Evolutionary conservation across 2,329 filamentous ascomycete genomes (phyloP).

Genomic region (Ophiostoma triangulosporum): DNA sequence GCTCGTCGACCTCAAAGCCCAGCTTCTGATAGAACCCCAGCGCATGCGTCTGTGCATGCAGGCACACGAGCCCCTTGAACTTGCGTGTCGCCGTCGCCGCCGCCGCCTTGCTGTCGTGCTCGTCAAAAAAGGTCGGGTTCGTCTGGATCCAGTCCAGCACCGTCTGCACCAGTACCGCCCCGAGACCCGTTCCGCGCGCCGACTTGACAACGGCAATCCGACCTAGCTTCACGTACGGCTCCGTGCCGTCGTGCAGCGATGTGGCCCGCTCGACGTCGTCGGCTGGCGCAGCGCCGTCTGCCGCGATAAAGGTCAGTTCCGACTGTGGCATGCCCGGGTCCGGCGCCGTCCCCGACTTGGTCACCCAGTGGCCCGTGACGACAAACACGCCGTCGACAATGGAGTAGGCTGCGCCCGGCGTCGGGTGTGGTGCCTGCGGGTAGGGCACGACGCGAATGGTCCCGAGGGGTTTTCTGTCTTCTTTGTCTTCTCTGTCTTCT

Average conservation of each 20-base stretch:
- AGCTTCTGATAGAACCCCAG: constrained; percentile 52
- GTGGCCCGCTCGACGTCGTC: constrained; percentile 29
- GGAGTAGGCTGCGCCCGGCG: constrained; percentile 32
- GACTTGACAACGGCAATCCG: constrained; percentile 56
- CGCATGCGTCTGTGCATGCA: constrained; percentile 63
- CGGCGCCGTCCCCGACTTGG: constrained; percentile 14
- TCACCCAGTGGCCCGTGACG: constrained; percentile 12
- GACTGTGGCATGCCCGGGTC: constrained; percentile 10
- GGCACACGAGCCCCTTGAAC: constrained; percentile 64
- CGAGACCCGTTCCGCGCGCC: constrained; percentile 53
- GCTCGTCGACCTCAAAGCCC: constrained; percentile 62
- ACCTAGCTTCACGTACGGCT: constrained; percentile 74
- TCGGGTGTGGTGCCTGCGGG: constrained; percentile 54
- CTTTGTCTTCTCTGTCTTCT: constrained; percentile 14
- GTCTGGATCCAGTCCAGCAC: constrained; percentile 53
- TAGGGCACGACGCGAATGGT: constrained; percentile 73
- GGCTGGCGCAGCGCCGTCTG: constrained; percentile 9
- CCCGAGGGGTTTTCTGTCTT: constrained; percentile 42
- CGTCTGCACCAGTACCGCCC: constrained; percentile 50
- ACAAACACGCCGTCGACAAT: constrained; percentile 27
- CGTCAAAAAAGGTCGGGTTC: constrained; percentile 43
- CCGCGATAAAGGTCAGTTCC: constrained; percentile 10
- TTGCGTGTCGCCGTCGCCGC: constrained; percentile 21
- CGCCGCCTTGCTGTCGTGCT: constrained; percentile 28
- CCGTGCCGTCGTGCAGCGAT: constrained; percentile 43